Conservation (phyloP, 2,329 filamentous ascomycete genomes). For the Didymella exigua region DNA sequence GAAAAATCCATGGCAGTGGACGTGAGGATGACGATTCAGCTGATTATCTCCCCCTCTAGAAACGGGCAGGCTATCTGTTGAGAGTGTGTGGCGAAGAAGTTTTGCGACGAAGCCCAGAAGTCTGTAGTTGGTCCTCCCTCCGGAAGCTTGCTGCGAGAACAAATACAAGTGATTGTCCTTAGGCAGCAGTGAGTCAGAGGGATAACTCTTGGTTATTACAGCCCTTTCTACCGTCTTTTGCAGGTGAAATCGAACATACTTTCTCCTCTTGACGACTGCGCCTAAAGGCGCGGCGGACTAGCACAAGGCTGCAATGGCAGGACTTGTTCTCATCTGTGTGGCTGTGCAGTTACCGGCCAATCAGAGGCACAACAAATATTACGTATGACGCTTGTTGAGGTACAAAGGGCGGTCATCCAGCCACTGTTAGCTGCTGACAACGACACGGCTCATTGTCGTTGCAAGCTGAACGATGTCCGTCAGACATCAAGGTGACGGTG, state of each 20-base stretch:
- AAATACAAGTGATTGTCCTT: background rate
- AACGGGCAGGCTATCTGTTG: too few species aligned
- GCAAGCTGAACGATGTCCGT: background rate
- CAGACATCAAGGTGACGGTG: background rate
- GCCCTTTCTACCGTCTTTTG: constrained; percentile 3
- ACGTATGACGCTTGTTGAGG: background rate
- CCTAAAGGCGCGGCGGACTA: background rate
- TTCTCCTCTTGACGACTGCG: background rate
- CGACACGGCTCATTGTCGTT: background rate
- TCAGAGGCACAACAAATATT: background rate
- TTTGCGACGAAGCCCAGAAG: background rate
- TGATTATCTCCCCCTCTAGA: too few species aligned
- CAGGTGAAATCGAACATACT: background rate
- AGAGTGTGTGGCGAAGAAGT: background rate
- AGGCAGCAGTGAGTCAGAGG: constrained; percentile 1
- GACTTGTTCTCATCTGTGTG: background rate
- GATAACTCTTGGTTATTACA: too few species aligned
- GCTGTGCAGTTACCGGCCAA: background rate
- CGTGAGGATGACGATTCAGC: background rate
- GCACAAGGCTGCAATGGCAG: constrained; percentile 5
- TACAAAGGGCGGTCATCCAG: background rate
- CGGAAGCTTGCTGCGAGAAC: background rate
- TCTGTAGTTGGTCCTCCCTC: background rate
- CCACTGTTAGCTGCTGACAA: background rate
- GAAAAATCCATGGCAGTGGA: background rate